Evolutionary conservation across 441 rosid genomes (phyloP).

Genomic region (Biscutella laevigata): DNA sequence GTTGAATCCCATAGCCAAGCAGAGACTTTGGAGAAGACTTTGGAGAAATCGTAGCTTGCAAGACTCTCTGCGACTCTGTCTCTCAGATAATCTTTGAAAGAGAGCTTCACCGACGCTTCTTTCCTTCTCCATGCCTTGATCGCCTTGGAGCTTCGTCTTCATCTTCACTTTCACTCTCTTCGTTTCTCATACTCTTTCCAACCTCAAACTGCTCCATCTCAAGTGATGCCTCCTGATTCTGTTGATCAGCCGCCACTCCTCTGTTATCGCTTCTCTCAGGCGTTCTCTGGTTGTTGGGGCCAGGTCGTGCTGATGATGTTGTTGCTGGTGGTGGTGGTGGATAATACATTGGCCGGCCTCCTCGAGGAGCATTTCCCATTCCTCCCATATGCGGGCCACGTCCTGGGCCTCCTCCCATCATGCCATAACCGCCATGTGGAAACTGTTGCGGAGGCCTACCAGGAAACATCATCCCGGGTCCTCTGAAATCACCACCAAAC

Average conservation of each 20-base stretch:
- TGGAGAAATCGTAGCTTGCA: background rate
- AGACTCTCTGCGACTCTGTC: background rate
- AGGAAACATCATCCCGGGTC: slow-evolving; percentile 93
- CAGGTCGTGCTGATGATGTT: slow-evolving; percentile 34
- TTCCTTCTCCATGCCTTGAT: slow-evolving; percentile 88
- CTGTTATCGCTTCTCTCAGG: slow-evolving; percentile 41
- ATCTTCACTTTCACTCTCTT: slow-evolving; percentile 79
- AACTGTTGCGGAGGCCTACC: slow-evolving; percentile 91
- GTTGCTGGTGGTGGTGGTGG: slow-evolving; percentile 27
- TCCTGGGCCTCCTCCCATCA: slow-evolving; percentile 79
- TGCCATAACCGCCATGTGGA: slow-evolving; percentile 78
- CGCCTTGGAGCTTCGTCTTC: slow-evolving; percentile 98
- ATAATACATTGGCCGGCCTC: slow-evolving; percentile 50
- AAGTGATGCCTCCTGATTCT: slow-evolving; percentile 15
- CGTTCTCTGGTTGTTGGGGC: slow-evolving; percentile 42
- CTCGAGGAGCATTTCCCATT: slow-evolving; percentile 61
- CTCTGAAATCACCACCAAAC: slow-evolving; percentile 79
- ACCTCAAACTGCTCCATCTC: slow-evolving; percentile 57
- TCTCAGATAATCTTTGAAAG: background rate
- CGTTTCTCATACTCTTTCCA: slow-evolving; percentile 40
- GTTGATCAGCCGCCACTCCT: slow-evolving; percentile 28
- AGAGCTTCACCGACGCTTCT: slow-evolving; percentile 51
- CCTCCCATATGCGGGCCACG: slow-evolving; percentile 81
- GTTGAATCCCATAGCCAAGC: background rate
- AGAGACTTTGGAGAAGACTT: background rate